These are phyloP conservation scores for Phellinidium pouzarii DNA, from an alignment of 1,284 basidiomycete genomes.

Conservation along the genomic window DNA sequence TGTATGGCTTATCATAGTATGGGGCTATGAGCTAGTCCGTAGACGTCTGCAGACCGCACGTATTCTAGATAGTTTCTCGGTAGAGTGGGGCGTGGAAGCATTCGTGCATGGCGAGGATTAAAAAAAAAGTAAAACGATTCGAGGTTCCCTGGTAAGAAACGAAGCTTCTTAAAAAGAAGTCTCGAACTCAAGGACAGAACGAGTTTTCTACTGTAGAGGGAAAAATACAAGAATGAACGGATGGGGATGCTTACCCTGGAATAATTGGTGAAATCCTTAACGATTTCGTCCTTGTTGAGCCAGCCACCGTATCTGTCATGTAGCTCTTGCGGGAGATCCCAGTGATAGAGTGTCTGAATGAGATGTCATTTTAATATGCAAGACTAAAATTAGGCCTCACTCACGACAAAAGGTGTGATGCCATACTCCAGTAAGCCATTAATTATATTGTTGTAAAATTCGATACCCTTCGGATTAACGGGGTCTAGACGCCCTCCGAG, in stretches of 20 bases:
- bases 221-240: too few relatives aligned
- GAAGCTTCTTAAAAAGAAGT: too few relatives aligned
- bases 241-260: constrained; percentile 38
- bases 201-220: too few relatives aligned
- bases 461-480: constrained; percentile 61
- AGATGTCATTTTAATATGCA: constrained; percentile 10
- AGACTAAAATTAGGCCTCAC: constrained; percentile 24
- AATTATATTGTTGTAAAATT: constrained; percentile 63
- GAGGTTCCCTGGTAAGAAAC: too few relatives aligned
- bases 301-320: constrained; percentile 70
- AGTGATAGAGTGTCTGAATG: constrained; percentile 65
- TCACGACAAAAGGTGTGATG: constrained; percentile 64
- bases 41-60: neutral
- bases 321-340: constrained; percentile 69
- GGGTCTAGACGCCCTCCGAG: constrained; percentile 63
- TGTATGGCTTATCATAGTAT: neutral
- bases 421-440: constrained; percentile 56
- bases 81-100: too few relatives aligned
- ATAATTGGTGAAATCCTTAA: constrained; percentile 59
- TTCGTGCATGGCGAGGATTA: too few relatives aligned
- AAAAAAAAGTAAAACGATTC: too few relatives aligned
- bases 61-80: too few relatives aligned
- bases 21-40: neutral
- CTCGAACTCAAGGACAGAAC: too few relatives aligned
- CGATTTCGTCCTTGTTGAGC: constrained; percentile 57